These are phyloP conservation scores for Flaveria sonorensis DNA, from an alignment of 129 eudicot genomes.

Conservation along the genomic window DNA sequence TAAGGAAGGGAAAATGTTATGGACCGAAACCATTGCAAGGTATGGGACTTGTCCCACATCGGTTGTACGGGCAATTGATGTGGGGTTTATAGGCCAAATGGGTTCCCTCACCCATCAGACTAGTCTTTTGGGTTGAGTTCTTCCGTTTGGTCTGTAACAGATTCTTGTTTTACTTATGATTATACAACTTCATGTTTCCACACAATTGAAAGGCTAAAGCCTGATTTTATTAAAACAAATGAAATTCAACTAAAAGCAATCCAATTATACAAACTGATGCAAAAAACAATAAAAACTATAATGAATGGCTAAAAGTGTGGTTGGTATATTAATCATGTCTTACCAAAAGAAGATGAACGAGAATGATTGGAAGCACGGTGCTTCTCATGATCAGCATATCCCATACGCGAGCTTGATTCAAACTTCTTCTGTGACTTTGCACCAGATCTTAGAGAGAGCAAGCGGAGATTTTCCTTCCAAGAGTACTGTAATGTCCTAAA, in stretches of 20 bases:
- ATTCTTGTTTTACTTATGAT: background rate
- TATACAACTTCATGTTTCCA: constrained; percentile 3
- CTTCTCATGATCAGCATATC: constrained; percentile 50
- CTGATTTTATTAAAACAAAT: background rate
- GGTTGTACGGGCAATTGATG: too few relatives aligned
- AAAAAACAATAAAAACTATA: background rate
- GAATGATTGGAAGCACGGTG: constrained; percentile 59
- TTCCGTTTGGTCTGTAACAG: too few relatives aligned
- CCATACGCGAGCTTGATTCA: constrained; percentile 48
- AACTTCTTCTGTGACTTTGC: constrained; percentile 69
- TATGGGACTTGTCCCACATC: too few relatives aligned
- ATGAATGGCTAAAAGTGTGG: background rate
- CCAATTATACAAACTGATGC: background rate
- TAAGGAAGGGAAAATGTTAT: too few relatives aligned
- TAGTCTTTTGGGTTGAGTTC: too few relatives aligned
- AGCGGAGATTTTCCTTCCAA: constrained; percentile 77
- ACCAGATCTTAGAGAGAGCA: constrained; percentile 54
- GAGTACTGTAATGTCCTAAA: constrained; percentile 65
- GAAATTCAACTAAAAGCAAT: too few relatives aligned
- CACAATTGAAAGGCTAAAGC: background rate
- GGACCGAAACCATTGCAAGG: too few relatives aligned
- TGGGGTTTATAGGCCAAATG: too few relatives aligned
- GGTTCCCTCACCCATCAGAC: too few relatives aligned
- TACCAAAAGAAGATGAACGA: constrained; percentile 67
- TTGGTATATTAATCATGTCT: constrained; percentile 15